Evolutionary conservation across 2,329 filamentous ascomycete genomes (phyloP), one percentile per base, ranked within the genome.

Genomic region (Rutstroemia sp.): DNA sequence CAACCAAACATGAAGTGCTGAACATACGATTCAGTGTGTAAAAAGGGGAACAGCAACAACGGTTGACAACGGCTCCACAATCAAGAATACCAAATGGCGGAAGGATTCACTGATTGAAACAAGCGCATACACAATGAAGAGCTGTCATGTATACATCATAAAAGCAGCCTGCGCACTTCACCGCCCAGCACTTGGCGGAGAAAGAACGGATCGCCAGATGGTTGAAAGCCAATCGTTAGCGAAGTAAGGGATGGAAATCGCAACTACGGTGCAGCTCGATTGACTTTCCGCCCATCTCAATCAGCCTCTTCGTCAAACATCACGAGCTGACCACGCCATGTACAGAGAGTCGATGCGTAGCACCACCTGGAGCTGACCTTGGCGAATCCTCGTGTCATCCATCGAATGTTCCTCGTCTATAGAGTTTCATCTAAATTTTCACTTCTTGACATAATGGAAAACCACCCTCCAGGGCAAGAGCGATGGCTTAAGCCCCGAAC

Each of bases 101-200:
- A 34, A 34, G 30, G 30, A 34, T 10, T 10, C 12, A 12, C 30
- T 12, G 30, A 34, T 3, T 34, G 30, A 34, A 34, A 34, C 30
- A 34, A 34, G 30, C 30, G 30, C 10, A 34, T 34, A 12, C 9
- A 34, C 4, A 12, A 34, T 10, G 10, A 9, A 34, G 30, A 34
- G 30, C 30, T 34, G 9, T 34, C 9, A 34, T 34, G 30, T 34
- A 14, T 12, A 34, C 30, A 34, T 34, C 10, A 34, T 9, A 34
- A 34, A 34, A 34, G 4, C 30, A 34, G 30, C 4, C 9, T 34
- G 30, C 30, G 9, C 30, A 34, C 30, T 12, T 34, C 30, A 34
- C 30, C 77, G 39, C 39, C 39, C 9, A 17, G 39, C 3, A 42
- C 39, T 42, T 42, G 39, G 16, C 39, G 39, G 16, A 42, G 39